Evolutionary conservation across 2,329 filamentous ascomycete genomes (phyloP).

Genomic region (Cladophialophora bantiana): DNA sequence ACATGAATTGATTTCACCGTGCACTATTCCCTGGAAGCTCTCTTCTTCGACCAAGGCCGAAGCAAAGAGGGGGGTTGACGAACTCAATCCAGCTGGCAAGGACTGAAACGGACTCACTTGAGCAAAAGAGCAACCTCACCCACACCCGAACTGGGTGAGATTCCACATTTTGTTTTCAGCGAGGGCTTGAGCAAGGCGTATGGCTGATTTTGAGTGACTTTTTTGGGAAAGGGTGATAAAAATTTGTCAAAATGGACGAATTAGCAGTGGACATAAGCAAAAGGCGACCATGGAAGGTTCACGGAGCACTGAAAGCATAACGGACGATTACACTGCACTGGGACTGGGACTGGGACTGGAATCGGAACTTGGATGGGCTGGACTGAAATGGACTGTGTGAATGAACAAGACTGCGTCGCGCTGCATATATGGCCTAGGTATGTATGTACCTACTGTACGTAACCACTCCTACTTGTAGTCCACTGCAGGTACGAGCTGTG

Average conservation of each 20-base stretch:
- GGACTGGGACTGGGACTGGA: neutral
- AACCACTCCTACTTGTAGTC: neutral
- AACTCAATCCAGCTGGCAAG: neutral
- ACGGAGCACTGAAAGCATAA: no score
- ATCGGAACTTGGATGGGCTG: neutral
- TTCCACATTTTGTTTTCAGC: no score
- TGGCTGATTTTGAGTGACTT: no score
- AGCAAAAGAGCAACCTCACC: neutral
- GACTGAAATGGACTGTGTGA: neutral
- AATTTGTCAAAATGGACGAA: no score
- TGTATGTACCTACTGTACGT: neutral
- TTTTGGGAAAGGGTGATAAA: no score
- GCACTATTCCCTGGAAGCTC: neutral
- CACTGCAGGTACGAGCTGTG: no score
- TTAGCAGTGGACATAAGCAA: no score
- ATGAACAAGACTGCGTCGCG: neutral
- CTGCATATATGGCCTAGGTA: neutral
- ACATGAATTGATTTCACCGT: slow-evolving; percentile 43
- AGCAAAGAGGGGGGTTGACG: neutral
- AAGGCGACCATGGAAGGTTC: no score
- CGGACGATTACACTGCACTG: no score
- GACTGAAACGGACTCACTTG: neutral
- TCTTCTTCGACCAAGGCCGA: neutral
- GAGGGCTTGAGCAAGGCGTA: no score
- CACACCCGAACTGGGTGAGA: no score